These are phyloP conservation scores for Dacryopinax spathularia DNA, from an alignment of 768 basidiomycete genomes.

Conservation along the genomic window DNA sequence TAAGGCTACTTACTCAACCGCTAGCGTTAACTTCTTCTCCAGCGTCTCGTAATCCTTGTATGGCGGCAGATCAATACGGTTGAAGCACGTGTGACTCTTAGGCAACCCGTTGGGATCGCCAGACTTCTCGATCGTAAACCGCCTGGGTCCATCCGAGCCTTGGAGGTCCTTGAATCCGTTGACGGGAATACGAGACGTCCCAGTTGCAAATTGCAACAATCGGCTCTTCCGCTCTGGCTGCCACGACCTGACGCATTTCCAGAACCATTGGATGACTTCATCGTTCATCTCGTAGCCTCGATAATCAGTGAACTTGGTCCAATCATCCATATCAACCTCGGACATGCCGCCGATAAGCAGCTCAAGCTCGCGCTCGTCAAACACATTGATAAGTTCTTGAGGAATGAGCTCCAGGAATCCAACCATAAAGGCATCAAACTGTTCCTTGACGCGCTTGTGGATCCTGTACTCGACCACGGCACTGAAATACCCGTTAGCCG, in stretches of 20 bases:
- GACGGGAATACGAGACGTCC: constrained; percentile 92
- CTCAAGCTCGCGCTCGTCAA: constrained; percentile 95
- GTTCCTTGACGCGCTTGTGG: constrained; percentile 90
- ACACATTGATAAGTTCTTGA: constrained; percentile 93
- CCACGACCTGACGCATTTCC: constrained; percentile 97
- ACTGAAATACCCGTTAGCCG: constrained; percentile 16
- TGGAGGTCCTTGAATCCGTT: constrained; percentile 98
- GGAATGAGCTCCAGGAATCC: constrained; percentile 99
- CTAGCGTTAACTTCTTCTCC: constrained; percentile 88
- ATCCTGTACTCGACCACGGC: constrained; percentile 92
- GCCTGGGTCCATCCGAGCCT: constrained; percentile 89
- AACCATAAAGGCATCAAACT: constrained; percentile 99
- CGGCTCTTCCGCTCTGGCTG: constrained; percentile 96
- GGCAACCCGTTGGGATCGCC: constrained; percentile 93
- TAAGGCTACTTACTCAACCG: constrained; percentile 62
- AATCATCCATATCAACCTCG: constrained; percentile 98
- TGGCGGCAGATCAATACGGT: constrained; percentile 84
- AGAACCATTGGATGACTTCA: constrained; percentile 99
- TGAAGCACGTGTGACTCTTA: constrained; percentile 98
- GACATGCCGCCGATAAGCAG: constrained; percentile 98
- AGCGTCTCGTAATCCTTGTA: constrained; percentile 91
- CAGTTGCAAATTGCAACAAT: constrained; percentile 89
- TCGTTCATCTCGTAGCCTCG: constrained; percentile 90
- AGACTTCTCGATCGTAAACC: constrained; percentile 98
- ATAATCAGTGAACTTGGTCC: constrained; percentile 99